Base-by-base conservation (phyloP, 306 rosid genomes). In the Pterocarpus macrocarpus region DNA sequence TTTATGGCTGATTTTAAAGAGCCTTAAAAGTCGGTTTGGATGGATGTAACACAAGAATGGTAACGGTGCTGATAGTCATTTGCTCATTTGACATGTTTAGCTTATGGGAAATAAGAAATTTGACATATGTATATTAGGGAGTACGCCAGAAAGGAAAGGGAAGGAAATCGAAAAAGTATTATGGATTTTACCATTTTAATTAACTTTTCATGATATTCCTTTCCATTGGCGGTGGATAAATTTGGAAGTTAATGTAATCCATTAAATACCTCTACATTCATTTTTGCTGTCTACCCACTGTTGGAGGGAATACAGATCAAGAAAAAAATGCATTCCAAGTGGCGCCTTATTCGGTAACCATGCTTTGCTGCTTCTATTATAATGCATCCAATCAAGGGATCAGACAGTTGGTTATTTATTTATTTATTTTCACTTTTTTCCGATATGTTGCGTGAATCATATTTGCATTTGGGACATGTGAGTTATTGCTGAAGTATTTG, bases 321-420 rank as follows among this genome's bases (percentile, higher is more conserved):
- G 22, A 58, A 32, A 53, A 77, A 16, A 22, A 64, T 41, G 65
- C 69, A 52, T 74, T 59, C 66, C 47, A 3, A 5, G 53, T 50
- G 75, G 47, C 45, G 71, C 38, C 16, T 75, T 50, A 49, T 59
- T 81, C 67, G 62, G 43, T 44, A 67, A 44, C 14, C 43, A 0
- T 47, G 44, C 32, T 43, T 22, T 22, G 28, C 28, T 22, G 28
- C 38, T 58, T 5, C 22, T 76, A 34, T 62, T 17, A 43, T 47
- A 63, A 22, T 80, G 70, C 71, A 36, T 75, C 72, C 63, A 71
- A 80, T 38, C 43, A 53, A 75, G 80, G 78, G 52, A 75, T 12
- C 55, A 66, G 10, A 69, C 52, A 22, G 28, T 22, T 22, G 28
- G 28, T 22, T 22, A 22, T 22, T 22, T 22, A 22, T 22, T 22